Percentiles rank a stretch among this genome's conserved stretches.
These are phyloP conservation scores for Aspergillus thermomutatus DNA, from an alignment of 2,329 filamentous ascomycete genomes.

Conservation along the genomic window DNA sequence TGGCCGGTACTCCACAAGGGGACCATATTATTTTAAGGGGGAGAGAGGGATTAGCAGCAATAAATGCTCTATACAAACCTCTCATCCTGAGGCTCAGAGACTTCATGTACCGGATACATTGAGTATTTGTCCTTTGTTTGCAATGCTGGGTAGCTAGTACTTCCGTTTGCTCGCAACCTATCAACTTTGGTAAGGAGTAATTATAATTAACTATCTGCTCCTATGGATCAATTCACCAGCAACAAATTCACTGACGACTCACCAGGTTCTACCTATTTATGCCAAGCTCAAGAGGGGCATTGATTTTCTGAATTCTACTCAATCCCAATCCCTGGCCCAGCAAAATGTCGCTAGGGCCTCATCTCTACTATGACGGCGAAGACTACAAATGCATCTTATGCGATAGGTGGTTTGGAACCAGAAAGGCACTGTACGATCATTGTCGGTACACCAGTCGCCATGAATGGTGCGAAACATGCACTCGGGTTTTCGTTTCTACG, in stretches of 20 bases:
- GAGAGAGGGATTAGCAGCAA: too few relatives aligned
- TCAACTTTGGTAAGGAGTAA: neutral
- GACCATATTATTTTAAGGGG: too few relatives aligned
- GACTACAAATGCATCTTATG: constrained; percentile 11
- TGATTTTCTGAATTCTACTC: neutral
- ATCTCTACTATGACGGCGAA: constrained; percentile 7
- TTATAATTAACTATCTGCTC: neutral
- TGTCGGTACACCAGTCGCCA: constrained; percentile 9
- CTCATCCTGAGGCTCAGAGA: neutral
- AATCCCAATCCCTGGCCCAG: neutral
- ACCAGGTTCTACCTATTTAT: neutral
- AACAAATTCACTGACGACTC: neutral
- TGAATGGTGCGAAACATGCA: constrained; percentile 11
- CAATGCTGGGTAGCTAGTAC: neutral
- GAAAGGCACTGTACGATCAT: constrained; percentile 7
- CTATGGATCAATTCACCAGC: neutral
- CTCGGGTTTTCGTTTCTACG: constrained; percentile 6
- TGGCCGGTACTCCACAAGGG: too few relatives aligned
- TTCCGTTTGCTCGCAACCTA: neutral
- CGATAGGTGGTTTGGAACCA: constrained; percentile 7
- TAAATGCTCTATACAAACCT: too few relatives aligned
- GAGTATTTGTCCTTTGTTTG: neutral
- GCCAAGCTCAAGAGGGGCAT: neutral
- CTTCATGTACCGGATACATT: neutral
- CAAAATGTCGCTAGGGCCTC: constrained; percentile 4